Evolutionary conservation across 108 stramenopile genomes (phyloP).

Genomic region (Asterionellopsis glacialis): DNA sequence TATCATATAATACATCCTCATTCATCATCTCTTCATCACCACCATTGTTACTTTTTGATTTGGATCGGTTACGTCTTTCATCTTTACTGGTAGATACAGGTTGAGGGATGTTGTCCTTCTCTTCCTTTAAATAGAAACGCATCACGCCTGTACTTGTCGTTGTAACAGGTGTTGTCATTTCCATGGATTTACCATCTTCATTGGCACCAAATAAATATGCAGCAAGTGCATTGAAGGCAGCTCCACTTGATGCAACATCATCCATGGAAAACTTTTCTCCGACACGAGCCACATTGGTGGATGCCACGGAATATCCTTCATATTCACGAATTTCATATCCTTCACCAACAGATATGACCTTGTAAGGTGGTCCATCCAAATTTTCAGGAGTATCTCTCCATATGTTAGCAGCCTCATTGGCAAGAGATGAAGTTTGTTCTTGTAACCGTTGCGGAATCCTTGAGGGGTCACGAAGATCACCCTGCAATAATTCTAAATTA

Average conservation of each 20-base stretch:
- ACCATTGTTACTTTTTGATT: slow-evolving; percentile 15
- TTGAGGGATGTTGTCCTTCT: slow-evolving; percentile 37
- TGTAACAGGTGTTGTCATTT: slow-evolving; percentile 93
- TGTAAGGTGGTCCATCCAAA: slow-evolving; percentile 66
- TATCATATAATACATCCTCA: no score
- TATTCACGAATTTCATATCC: slow-evolving; percentile 87
- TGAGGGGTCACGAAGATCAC: slow-evolving; percentile 68
- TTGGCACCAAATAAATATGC: slow-evolving; percentile 92
- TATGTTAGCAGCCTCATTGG: slow-evolving; percentile 65
- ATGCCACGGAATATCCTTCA: slow-evolving; percentile 70
- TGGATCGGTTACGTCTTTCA: no score
- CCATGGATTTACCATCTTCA: slow-evolving; percentile 67
- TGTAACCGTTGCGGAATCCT: slow-evolving; percentile 58
- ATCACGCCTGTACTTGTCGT: slow-evolving; percentile 80
- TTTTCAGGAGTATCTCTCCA: slow-evolving; percentile 83
- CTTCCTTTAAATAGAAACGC: slow-evolving; percentile 71
- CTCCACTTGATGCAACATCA: slow-evolving; percentile 52
- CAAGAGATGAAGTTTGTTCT: slow-evolving; percentile 61
- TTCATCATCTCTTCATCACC: no score
- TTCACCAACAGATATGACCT: slow-evolving; percentile 41
- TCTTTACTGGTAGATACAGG: slow-evolving; percentile 17
- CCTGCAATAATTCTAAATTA: slow-evolving; percentile 57
- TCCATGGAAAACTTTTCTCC: slow-evolving; percentile 45
- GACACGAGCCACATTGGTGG: slow-evolving; percentile 49
- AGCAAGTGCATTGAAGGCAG: slow-evolving; percentile 85